phyloP scores from a whole-genome alignment of 106 monocot genomes.

The Phalaenopsis aphrodite region DNA sequence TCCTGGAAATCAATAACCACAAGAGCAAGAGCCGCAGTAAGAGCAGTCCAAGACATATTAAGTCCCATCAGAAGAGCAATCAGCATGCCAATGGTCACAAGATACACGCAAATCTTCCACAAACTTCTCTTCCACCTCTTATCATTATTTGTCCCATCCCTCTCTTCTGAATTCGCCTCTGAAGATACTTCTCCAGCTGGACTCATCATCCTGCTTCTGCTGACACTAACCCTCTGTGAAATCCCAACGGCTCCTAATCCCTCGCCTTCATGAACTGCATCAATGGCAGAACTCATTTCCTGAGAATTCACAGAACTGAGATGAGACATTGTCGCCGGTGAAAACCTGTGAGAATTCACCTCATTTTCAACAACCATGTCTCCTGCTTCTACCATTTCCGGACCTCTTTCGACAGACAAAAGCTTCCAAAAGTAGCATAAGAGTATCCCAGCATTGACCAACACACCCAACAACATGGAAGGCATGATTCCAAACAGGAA shows the following conservation, averaged over 20 bases:
- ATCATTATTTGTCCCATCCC: neutral
- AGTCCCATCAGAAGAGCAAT: conserved; percentile 40
- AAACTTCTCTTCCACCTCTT: conserved; percentile 22
- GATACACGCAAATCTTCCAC: conserved; percentile 41
- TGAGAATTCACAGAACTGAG: neutral
- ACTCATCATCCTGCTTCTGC: conserved; percentile 11
- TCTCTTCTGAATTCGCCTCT: conserved; percentile 11
- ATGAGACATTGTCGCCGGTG: conserved; percentile 28
- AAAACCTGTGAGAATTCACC: conserved; percentile 22
- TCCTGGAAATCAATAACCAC: conserved; percentile 83
- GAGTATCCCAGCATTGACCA: conserved; percentile 19
- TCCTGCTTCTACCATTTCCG: conserved; percentile 9
- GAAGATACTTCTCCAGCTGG: neutral
- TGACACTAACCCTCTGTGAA: conserved; percentile 4
- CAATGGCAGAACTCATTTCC: neutral
- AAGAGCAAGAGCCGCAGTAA: conserved; percentile 72
- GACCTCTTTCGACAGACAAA: conserved; percentile 18
- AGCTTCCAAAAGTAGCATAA: conserved; percentile 29
- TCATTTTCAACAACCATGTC: conserved; percentile 13
- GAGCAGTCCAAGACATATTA: conserved; percentile 55
- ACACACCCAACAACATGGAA: conserved; percentile 28
- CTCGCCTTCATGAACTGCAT: neutral
- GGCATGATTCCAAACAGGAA: conserved; percentile 37
- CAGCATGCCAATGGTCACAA: conserved; percentile 47
- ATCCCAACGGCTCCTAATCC: neutral